phyloP scores from a whole-genome alignment of 371 early-diverging fungal genomes.

The Mycotypha africana region DNA sequence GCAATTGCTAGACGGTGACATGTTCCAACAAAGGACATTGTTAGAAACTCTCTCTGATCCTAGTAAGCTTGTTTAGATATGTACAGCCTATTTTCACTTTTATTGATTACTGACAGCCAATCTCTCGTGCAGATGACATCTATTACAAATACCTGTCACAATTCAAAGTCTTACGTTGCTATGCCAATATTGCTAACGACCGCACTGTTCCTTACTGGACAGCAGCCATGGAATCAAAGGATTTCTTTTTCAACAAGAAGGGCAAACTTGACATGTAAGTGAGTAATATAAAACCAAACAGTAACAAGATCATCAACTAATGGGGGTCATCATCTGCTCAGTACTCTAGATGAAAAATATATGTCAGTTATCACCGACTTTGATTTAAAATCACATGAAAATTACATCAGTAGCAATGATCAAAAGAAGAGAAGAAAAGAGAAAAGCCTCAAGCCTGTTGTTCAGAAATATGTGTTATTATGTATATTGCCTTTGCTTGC shows the following conservation, averaged over 20 bases:
- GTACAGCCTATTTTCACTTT: not conserved
- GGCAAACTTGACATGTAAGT: slow-evolving; percentile 39
- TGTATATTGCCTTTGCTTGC: slow-evolving; percentile 2
- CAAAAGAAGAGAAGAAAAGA: not conserved
- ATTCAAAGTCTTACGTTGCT: slow-evolving; percentile 44
- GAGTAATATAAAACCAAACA: not conserved
- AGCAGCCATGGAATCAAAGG: slow-evolving; percentile 46
- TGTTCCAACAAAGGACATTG: slow-evolving; percentile 29
- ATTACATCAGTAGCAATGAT: not conserved
- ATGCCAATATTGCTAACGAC: slow-evolving; percentile 71
- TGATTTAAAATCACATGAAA: slow-evolving; percentile 5
- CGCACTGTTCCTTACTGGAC: slow-evolving; percentile 67
- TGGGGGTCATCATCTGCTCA: not conserved
- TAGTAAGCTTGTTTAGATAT: slow-evolving; percentile 13
- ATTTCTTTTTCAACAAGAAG: slow-evolving; percentile 45
- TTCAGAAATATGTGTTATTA: slow-evolving; percentile 1
- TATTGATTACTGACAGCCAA: too few relatives aligned
- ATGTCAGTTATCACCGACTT: slow-evolving; percentile 10
- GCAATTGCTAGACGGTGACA: slow-evolving; percentile 41
- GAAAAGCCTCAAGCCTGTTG: not conserved
- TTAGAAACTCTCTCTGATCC: slow-evolving; percentile 64
- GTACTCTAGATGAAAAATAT: slow-evolving; percentile 12
- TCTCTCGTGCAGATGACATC: slow-evolving; percentile 4
- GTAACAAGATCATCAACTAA: not conserved
- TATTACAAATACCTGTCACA: slow-evolving; percentile 27